A percentile compares a stretch with the other conserved stretches of the same genome.
These are phyloP conservation scores for Arthrobotrys sphaeroides DNA, from an alignment of 2,329 filamentous ascomycete species.

Conservation along the genomic window DNA sequence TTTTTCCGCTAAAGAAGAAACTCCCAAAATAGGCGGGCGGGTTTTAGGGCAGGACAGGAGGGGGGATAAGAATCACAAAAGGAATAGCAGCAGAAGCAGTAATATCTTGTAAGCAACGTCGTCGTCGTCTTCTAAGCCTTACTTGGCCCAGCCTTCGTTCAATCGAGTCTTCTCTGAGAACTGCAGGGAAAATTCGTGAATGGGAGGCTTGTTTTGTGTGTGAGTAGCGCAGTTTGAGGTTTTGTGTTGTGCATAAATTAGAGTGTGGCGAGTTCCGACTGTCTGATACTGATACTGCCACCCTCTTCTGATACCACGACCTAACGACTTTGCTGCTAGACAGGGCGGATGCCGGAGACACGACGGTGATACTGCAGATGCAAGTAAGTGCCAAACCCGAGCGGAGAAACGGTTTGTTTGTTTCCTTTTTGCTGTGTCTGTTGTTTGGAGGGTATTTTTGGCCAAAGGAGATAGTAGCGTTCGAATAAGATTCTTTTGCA, in stretches of 20 bases:
- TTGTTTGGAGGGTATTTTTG: slow-evolving; percentile 5
- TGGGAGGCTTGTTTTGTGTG: slow-evolving; percentile 18
- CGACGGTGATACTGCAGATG: slow-evolving; percentile 9
- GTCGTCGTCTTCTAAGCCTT: slow-evolving; percentile 15
- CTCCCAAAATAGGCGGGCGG: slow-evolving; percentile 26
- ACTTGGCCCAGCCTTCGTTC: slow-evolving; percentile 20
- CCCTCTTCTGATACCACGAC: slow-evolving; percentile 21
- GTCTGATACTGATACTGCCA: slow-evolving; percentile 37
- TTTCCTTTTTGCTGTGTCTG: background rate
- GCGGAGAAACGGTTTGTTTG: slow-evolving; percentile 3
- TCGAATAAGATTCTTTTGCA: no score
- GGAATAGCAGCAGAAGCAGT: slow-evolving; percentile 27
- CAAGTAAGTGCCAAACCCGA: background rate
- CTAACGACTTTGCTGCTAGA: slow-evolving; percentile 8
- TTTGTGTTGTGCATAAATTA: slow-evolving; percentile 42
- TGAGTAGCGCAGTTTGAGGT: slow-evolving; percentile 37
- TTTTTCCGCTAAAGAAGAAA: slow-evolving; percentile 35
- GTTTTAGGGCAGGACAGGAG: slow-evolving; percentile 24
- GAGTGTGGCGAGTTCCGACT: slow-evolving; percentile 43
- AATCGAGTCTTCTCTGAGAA: slow-evolving; percentile 1
- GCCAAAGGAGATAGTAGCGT: slow-evolving; percentile 6
- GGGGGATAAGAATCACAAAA: slow-evolving; percentile 17
- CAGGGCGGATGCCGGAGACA: background rate
- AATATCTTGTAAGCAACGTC: slow-evolving; percentile 23
- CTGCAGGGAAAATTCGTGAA: background rate